A percentile compares a stretch with the other conserved stretches of the same genome.
Conservation (phyloP, 768 basidiomycete species). For the Wakefieldia striispora region DNA sequence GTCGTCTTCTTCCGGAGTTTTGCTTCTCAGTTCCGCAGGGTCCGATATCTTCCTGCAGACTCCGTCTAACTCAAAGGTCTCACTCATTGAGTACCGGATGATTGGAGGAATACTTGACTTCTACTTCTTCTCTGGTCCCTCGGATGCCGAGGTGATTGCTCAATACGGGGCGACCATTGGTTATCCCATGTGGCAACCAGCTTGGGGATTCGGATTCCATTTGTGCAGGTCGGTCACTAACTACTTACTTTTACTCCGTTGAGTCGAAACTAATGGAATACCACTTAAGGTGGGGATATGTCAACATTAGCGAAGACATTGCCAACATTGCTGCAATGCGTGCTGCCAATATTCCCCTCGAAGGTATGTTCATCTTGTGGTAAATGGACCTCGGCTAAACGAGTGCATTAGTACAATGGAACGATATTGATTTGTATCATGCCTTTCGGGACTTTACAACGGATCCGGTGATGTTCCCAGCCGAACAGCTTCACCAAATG, state of each 20-base stretch:
- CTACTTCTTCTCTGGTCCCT: slow-evolving; percentile 65
- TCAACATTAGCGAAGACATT: slow-evolving; percentile 47
- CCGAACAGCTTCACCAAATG: slow-evolving; percentile 48
- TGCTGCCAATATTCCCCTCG: slow-evolving; percentile 68
- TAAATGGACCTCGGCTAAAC: background rate
- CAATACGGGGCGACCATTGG: slow-evolving; percentile 69
- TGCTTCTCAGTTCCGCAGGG: slow-evolving; percentile 65
- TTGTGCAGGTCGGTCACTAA: slow-evolving; percentile 49
- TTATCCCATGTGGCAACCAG: slow-evolving; percentile 64
- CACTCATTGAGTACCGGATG: slow-evolving; percentile 67
- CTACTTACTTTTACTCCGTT: no score
- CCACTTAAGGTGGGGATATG: slow-evolving; percentile 41
- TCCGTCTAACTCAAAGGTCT: slow-evolving; percentile 50
- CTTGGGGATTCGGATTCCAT: slow-evolving; percentile 77
- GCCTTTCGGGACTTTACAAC: slow-evolving; percentile 69
- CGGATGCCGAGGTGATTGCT: slow-evolving; percentile 51
- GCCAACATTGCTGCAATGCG: slow-evolving; percentile 54
- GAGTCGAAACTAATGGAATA: background rate
- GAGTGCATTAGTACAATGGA: slow-evolving; percentile 60
- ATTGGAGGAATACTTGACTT: slow-evolving; percentile 75
- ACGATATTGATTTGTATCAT: slow-evolving; percentile 71
- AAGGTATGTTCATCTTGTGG: slow-evolving; percentile 40
- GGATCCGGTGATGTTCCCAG: slow-evolving; percentile 62
- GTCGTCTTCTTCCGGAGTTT: slow-evolving; percentile 70
- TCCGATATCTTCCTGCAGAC: slow-evolving; percentile 66